Evolutionary conservation across 805 yeast genomes (phyloP), one percentile per base, ranked within the genome.

Genomic region (Debaryomyces castellii): DNA sequence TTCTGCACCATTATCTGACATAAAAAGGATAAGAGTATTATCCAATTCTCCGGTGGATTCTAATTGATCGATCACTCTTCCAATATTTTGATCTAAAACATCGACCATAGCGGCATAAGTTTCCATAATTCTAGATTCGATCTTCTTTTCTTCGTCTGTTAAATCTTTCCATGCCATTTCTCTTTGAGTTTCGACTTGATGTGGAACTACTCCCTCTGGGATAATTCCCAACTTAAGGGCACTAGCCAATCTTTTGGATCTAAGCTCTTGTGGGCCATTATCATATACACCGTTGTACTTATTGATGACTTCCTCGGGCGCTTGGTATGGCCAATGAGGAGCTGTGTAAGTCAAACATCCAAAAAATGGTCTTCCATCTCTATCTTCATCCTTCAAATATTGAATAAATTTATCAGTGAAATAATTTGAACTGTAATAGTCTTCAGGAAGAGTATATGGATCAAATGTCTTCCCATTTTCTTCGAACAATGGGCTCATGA

Each of bases 241-340:
- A 35, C 54, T 59, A 9, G 54, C 55, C 39, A 79, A 56, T 44
- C 84, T 60, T 44, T 58, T 43, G 23, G 48, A 51, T 43, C 83
- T 59, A 33, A 78, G 57, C 5, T 51, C 69, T 17, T 63, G 70
- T 2, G 83, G 83, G 2, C 85, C 85, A 6, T 62, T 65, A 48
- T 73, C 74, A 51, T 77, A 76, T 6, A 60, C 49, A 3, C 81
- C 80, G 44, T 67, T 66, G 56, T 81, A 78, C 47, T 79, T 77
- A 4, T 60, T 69, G 41, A 79, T 66, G 6, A 66, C 55, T 5
- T 74, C 76, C 40, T 59, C 59, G 5, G 83, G 83, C 1, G 85
- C 85, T 58, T 81, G 85, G 53, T 73, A 70, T 9, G 86, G 86
- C 85, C 86, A 81, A 55, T 81, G 85, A 2, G 85, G 86, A 1